These are phyloP conservation scores for Venturia pyrina DNA, from an alignment of 2,329 filamentous ascomycete genomes.

Conservation along the genomic window DNA sequence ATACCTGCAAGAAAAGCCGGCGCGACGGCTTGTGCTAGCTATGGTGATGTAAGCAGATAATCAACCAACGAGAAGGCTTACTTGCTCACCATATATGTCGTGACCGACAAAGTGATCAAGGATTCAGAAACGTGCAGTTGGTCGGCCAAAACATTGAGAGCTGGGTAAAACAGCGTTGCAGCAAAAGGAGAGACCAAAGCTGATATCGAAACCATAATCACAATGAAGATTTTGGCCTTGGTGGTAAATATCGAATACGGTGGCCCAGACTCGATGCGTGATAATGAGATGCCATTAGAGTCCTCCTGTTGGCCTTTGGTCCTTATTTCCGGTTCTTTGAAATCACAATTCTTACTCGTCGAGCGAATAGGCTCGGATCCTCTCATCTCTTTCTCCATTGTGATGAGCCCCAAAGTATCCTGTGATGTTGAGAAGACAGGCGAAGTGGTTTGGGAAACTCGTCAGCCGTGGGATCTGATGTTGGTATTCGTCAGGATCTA, in stretches of 20 bases:
- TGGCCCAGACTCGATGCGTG: neutral
- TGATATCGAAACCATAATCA: slow-evolving; percentile 2
- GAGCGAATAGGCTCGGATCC: neutral
- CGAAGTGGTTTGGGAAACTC: neutral
- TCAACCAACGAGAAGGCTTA: neutral
- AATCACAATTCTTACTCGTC: neutral
- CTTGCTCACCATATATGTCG: slow-evolving; percentile 10
- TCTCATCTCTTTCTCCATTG: neutral
- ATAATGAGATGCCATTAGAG: neutral
- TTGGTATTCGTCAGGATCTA: neutral
- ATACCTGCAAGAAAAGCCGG: slow-evolving; percentile 16
- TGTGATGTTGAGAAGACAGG: neutral
- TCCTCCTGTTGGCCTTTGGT: neutral
- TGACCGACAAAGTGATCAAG: slow-evolving; percentile 10
- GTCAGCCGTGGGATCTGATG: neutral
- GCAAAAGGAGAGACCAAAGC: slow-evolving; percentile 12
- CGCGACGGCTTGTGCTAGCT: slow-evolving; percentile 15
- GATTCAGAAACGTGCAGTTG: slow-evolving; percentile 10
- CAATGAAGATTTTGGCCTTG: slow-evolving; percentile 10
- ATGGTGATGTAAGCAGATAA: neutral
- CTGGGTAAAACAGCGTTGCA: slow-evolving; percentile 12
- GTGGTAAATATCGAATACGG: slow-evolving; percentile 11
- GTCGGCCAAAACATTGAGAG: slow-evolving; percentile 9
- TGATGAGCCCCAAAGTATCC: neutral
- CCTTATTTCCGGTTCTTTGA: neutral